Percentiles rank a stretch among this genome's conserved stretches.
Evolutionary conservation across 768 basidiomycete genomes (phyloP).

Genomic region (Hysterangium stoloniferum): DNA sequence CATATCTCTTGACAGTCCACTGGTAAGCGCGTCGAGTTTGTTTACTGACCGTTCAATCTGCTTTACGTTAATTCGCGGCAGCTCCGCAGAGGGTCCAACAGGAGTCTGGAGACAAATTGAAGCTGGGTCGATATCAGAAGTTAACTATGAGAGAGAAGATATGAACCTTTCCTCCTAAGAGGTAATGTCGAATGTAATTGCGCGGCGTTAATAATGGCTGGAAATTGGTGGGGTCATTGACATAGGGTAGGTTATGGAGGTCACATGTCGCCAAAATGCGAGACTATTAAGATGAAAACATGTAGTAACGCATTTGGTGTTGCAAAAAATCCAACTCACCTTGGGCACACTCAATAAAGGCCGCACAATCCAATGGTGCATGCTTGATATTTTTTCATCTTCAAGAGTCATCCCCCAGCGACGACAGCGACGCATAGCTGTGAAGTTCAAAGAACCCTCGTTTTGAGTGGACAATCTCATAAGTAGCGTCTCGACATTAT

Average conservation of each 20-base stretch:
- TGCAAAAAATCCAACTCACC: constrained; percentile 30
- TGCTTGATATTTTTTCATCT: constrained; percentile 46
- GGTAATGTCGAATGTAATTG: constrained; percentile 58
- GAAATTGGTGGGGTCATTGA: constrained; percentile 64
- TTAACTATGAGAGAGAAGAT: too few relatives aligned
- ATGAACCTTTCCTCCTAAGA: constrained; percentile 17
- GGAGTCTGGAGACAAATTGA: too few relatives aligned
- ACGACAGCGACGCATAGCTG: constrained; percentile 59
- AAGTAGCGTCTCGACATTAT: constrained; percentile 76
- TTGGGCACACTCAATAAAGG: constrained; percentile 64
- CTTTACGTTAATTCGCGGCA: too few relatives aligned
- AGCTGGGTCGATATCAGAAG: too few relatives aligned
- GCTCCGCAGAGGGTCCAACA: too few relatives aligned
- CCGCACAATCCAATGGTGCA: constrained; percentile 62
- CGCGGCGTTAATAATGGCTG: constrained; percentile 65
- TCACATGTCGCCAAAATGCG: constrained; percentile 77
- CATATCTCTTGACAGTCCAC: too few relatives aligned
- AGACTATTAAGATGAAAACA: constrained; percentile 37
- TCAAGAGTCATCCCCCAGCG: constrained; percentile 68
- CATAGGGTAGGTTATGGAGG: constrained; percentile 49
- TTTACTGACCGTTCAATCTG: constrained; percentile 7
- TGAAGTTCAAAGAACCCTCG: constrained; percentile 35
- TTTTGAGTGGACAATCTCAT: constrained; percentile 27
- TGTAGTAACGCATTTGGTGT: constrained; percentile 7
- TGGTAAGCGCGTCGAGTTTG: background rate